Base-by-base conservation (phyloP, 2,329 filamentous ascomycete genomes). In the Metarhizium rileyi region DNA sequence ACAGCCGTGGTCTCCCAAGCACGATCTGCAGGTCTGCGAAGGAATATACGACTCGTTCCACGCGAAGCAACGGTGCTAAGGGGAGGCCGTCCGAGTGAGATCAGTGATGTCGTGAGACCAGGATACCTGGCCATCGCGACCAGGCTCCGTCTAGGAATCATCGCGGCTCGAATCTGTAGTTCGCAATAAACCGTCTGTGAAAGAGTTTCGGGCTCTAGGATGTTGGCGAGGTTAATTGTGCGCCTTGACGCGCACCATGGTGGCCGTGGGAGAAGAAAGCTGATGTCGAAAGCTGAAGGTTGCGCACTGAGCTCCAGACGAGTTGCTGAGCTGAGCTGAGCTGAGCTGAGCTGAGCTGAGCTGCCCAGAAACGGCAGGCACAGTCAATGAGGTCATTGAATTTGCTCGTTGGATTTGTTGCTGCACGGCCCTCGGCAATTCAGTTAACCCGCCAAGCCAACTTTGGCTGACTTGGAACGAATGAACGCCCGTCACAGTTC, bases 61-160 rank as follows among this genome's bases (percentile, higher is more conserved):
- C 38, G 38, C 38, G 20, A 14, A 4, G 45, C n/a, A 41, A 36
- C 28, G 41, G 27, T 52, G 48, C 18, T 46, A 46, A 50, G 42
- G 49, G 44, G 54, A 53, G 26, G 52, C n/a, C 23, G 41, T 20
- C 33, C 36, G 41, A 27, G 38, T 8, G 47, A 14, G 9, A 23
- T 2, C 5, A 27, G 3, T 9, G 36, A 42, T 27, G n/a, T 36
- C 18, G 28, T 26, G 28, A 46, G 33, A n/a, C 49, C 23, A 8
- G 35, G 43, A 25, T 36, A 53, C 44, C 59, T 55, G 50, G 57
- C 57, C 35, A 57, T 49, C 26, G 54, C 51, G 18, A 52, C 57
- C 49, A 60, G 52, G 33, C 58, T 54, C 55, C 61, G 57, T 53
- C 55, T 53, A 22, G 55, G 50, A 48, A 66, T 63, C 62, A 66